Percentiles rank a stretch among this genome's conserved stretches.
These are phyloP conservation scores for Paraphoma sp. DNA, from an alignment of 2,329 filamentous ascomycete genomes.

Conservation along the genomic window DNA sequence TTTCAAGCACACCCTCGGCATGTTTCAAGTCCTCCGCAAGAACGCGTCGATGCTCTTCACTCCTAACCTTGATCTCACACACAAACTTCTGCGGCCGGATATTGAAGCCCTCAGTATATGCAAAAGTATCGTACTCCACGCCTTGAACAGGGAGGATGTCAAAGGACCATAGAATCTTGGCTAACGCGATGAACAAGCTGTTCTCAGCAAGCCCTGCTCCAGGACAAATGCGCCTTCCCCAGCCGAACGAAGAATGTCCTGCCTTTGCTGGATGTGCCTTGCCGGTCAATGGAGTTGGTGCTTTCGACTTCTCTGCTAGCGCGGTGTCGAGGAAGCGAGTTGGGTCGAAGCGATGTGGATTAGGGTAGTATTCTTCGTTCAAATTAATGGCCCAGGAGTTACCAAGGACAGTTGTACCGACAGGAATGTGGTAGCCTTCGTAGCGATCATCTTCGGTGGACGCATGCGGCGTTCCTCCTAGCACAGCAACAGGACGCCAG, in stretches of 20 bases:
- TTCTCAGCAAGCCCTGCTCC: conserved; percentile 41
- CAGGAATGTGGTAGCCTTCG: conserved; percentile 57
- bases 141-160: conserved; percentile 42
- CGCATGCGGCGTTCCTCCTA: conserved; percentile 57
- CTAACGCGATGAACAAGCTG: conserved; percentile 40
- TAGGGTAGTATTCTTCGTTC: conserved; percentile 49
- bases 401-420: conserved; percentile 54
- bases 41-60: conserved; percentile 36
- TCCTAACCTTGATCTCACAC: conserved; percentile 43
- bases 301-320: conserved; percentile 23
- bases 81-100: conserved; percentile 47
- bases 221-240: conserved; percentile 43
- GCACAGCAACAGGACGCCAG: conserved; percentile 50
- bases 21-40: conserved; percentile 36
- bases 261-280: conserved; percentile 37
- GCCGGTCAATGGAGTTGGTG: conserved; percentile 17
- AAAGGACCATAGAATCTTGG: conserved; percentile 45
- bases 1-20: conserved; percentile 41
- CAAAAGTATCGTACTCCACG: conserved; percentile 46
- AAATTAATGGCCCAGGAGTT: conserved; percentile 56
- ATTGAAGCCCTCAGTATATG: conserved; percentile 52
- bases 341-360: conserved; percentile 51
- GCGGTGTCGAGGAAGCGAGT: conserved; percentile 46
- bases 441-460: conserved; percentile 58
- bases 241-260: conserved; percentile 45